Evolutionary conservation across 306 rosid genomes (phyloP).

Genomic region (Phaseolus lunatus): DNA sequence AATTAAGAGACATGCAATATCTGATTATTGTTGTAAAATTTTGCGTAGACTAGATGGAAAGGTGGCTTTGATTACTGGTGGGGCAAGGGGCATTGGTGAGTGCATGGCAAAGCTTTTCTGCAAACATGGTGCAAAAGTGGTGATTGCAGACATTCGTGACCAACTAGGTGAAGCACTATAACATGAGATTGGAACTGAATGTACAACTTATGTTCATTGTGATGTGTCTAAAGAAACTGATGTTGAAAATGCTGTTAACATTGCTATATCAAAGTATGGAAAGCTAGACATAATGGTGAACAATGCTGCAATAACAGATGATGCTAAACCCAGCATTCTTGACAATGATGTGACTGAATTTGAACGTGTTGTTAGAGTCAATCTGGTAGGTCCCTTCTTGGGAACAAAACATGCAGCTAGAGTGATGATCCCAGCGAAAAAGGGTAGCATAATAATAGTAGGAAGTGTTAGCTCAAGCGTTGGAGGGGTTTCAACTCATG

Average conservation of each 20-base stretch:
- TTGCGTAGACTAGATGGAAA: conserved; percentile 39
- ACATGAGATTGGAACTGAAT: conserved; percentile 9
- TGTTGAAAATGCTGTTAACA: conserved; percentile 30
- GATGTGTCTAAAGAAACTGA: conserved; percentile 51
- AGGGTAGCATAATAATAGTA: conserved; percentile 44
- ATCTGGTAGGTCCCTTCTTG: conserved; percentile 50
- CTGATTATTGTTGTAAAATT: background rate
- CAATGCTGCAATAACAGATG: conserved; percentile 44
- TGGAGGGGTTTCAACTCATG: conserved; percentile 48
- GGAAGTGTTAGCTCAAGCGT: conserved; percentile 43
- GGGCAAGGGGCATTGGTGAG: conserved; percentile 49
- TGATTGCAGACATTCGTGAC: conserved; percentile 46
- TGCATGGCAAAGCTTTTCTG: conserved; percentile 45
- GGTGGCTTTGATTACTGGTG: conserved; percentile 50
- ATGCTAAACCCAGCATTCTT: conserved; percentile 43
- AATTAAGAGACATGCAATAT: no score
- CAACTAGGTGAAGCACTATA: conserved; percentile 25
- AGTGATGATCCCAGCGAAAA: conserved; percentile 39
- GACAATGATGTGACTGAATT: conserved; percentile 39
- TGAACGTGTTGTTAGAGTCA: conserved; percentile 30
- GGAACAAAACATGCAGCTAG: conserved; percentile 50
- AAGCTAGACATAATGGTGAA: conserved; percentile 65
- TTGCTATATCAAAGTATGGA: conserved; percentile 40
- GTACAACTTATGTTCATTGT: conserved; percentile 35
- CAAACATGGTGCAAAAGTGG: conserved; percentile 52